Evolutionary conservation across 192 early-diverging fungal genomes (phyloP).

Genomic region (Coemansia biformis): DNA sequence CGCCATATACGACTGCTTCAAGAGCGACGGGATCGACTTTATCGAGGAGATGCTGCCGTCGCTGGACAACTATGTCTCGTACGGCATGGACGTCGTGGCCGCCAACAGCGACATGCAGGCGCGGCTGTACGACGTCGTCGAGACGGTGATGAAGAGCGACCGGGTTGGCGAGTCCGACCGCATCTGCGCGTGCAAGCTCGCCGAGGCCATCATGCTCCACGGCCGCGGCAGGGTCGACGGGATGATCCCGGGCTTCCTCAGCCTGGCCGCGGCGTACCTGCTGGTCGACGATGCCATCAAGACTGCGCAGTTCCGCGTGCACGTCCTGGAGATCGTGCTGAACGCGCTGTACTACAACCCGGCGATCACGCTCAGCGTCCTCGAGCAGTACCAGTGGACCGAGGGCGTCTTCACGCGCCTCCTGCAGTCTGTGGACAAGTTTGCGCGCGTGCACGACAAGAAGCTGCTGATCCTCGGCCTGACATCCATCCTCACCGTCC

Average conservation of each 20-base stretch:
- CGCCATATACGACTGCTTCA: slow-evolving; percentile 71
- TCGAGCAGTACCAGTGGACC: slow-evolving; percentile 76
- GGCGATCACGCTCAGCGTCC: slow-evolving; percentile 59
- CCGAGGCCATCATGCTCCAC: slow-evolving; percentile 80
- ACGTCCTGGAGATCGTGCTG: slow-evolving; percentile 74
- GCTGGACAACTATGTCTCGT: slow-evolving; percentile 86
- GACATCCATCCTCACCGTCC: slow-evolving; percentile 66
- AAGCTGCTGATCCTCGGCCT: slow-evolving; percentile 83
- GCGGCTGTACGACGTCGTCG: slow-evolving; percentile 78
- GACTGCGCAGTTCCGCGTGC: slow-evolving; percentile 64
- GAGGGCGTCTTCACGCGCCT: slow-evolving; percentile 75
- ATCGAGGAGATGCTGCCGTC: slow-evolving; percentile 88
- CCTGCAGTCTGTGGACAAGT: slow-evolving; percentile 66
- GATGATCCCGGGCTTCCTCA: slow-evolving; percentile 64
- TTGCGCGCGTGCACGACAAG: slow-evolving; percentile 88
- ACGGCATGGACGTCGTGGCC: slow-evolving; percentile 74
- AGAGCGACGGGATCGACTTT: slow-evolving; percentile 76
- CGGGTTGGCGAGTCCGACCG: slow-evolving; percentile 71
- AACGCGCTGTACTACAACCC: slow-evolving; percentile 90
- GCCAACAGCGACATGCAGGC: slow-evolving; percentile 62
- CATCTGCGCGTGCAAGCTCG: slow-evolving; percentile 74
- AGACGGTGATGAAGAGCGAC: slow-evolving; percentile 78
- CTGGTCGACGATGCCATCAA: slow-evolving; percentile 57
- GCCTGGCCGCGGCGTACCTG: slow-evolving; percentile 62
- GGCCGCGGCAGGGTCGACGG: slow-evolving; percentile 77